phyloP scores from a whole-genome alignment of 1,139 yeast species.

The Arxiozyma telluris region DNA sequence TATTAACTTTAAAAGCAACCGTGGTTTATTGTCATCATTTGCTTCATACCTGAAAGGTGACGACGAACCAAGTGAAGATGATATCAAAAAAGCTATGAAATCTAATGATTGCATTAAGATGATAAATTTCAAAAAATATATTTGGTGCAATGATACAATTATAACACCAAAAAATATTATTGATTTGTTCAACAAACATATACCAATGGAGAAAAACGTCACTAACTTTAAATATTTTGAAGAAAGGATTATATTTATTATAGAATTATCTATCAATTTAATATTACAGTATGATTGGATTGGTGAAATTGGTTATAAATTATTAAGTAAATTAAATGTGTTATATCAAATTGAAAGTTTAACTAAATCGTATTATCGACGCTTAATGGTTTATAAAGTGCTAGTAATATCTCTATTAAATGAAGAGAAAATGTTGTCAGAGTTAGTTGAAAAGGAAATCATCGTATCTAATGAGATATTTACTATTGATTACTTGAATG shows the following conservation, averaged over 20 bases:
- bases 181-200: conserved; percentile 24
- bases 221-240: conserved; percentile 41
- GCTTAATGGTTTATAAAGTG: conserved; percentile 5
- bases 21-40: conserved; percentile 78
- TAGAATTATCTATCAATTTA: conserved; percentile 43
- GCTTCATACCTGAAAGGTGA: conserved; percentile 91
- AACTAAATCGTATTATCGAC: conserved; percentile 2
- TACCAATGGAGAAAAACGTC: conserved; percentile 22
- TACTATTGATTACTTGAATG: conserved; percentile 2
- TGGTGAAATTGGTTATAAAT: background rate
- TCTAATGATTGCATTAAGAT: conserved; percentile 68
- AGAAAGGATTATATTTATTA: conserved; percentile 45
- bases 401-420: background rate
- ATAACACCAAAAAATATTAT: conserved; percentile 24
- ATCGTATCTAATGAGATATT: conserved; percentile 5
- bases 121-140: conserved; percentile 40
- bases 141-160: conserved; percentile 23
- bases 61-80: conserved; percentile 89
- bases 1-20: conserved; percentile 33
- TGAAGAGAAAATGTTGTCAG: background rate
- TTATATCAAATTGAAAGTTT: conserved; percentile 1
- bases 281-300: conserved; percentile 3
- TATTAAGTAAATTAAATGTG: background rate
- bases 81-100: conserved; percentile 73
- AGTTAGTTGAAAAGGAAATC: background rate